These are phyloP conservation scores for Phytophthora vignae DNA, from an alignment of 352 stramenopile genomes.

Conservation along the genomic window DNA sequence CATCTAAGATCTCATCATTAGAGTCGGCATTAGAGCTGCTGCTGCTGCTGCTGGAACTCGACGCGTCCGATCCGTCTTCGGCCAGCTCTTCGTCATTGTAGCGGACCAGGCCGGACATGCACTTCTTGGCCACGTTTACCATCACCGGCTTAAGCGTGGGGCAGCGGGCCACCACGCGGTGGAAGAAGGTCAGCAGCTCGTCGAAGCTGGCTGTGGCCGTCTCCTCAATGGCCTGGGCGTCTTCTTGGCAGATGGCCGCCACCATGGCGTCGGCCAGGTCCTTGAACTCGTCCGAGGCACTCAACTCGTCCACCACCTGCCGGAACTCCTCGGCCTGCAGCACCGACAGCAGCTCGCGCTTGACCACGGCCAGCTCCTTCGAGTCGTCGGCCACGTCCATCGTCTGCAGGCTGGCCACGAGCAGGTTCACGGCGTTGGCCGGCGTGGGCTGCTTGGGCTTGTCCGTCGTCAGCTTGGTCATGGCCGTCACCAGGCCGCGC, in stretches of 20 bases:
- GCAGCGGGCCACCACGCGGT: constrained; percentile 49
- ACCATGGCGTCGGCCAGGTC: constrained; percentile 42
- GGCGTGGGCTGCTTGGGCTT: constrained; percentile 52
- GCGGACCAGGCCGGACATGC: constrained; percentile 39
- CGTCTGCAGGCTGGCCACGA: constrained; percentile 45
- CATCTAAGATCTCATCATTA: constrained; percentile 7
- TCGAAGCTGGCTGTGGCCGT: constrained; percentile 43
- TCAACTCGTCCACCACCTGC: constrained; percentile 39
- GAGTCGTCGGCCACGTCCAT: constrained; percentile 59
- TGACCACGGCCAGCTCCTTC: constrained; percentile 47
- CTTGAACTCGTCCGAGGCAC: constrained; percentile 47
- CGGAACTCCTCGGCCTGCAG: constrained; percentile 50
- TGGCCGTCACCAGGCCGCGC: constrained; percentile 55
- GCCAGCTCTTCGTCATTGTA: constrained; percentile 46
- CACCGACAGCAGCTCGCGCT: constrained; percentile 52
- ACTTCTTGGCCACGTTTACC: constrained; percentile 55
- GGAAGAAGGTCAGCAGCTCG: constrained; percentile 46
- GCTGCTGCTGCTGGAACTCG: constrained; percentile 32
- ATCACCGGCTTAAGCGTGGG: constrained; percentile 55
- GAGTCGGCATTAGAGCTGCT: constrained; percentile 12
- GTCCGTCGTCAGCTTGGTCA: constrained; percentile 57
- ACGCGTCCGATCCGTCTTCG: constrained; percentile 32
- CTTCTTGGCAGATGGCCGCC: constrained; percentile 42
- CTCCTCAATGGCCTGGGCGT: constrained; percentile 43
- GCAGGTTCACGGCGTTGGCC: constrained; percentile 45